Conservation (phyloP, 192 early-diverging fungal species). For the Entomortierella parvispora region DNA sequence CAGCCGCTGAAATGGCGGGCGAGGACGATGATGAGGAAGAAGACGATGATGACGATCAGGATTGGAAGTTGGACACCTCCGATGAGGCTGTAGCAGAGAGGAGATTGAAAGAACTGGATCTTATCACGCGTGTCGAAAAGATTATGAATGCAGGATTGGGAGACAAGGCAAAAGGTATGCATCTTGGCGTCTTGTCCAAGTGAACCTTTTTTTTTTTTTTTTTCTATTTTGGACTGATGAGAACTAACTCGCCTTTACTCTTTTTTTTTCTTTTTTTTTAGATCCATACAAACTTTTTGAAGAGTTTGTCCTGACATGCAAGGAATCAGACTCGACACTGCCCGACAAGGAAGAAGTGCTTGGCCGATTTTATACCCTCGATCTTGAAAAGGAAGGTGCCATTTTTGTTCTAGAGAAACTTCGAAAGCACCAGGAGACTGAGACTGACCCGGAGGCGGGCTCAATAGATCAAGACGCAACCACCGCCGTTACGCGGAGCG, state of each 20-base stretch:
- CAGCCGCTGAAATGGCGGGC: slow-evolving; percentile 23
- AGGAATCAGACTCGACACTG: slow-evolving; percentile 2
- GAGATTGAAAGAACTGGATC: slow-evolving; percentile 72
- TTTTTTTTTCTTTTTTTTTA: not conserved
- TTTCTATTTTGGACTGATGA: not conserved
- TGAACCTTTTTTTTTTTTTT: not conserved
- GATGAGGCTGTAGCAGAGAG: slow-evolving; percentile 77
- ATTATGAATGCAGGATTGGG: slow-evolving; percentile 47
- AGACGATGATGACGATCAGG: slow-evolving; percentile 69
- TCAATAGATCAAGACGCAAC: not conserved
- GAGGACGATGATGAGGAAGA: slow-evolving; percentile 56
- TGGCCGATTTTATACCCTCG: slow-evolving; percentile 40
- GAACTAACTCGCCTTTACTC: not conserved
- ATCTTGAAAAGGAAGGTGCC: slow-evolving; percentile 48
- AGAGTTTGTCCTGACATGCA: slow-evolving; percentile 27
- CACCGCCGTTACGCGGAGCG: slow-evolving; percentile 4
- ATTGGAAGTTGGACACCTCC: slow-evolving; percentile 85
- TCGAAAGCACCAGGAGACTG: slow-evolving; percentile 11
- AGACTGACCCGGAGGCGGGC: not conserved
- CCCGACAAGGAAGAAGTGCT: slow-evolving; percentile 45
- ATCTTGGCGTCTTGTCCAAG: too few species aligned
- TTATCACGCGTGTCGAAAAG: slow-evolving; percentile 50
- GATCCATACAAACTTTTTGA: slow-evolving; percentile 47
- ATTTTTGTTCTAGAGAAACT: slow-evolving; percentile 32
- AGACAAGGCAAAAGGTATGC: slow-evolving; percentile 45